Base-by-base conservation (phyloP, 2,329 filamentous ascomycete species). In the Scedosporium dehoogii region DNA sequence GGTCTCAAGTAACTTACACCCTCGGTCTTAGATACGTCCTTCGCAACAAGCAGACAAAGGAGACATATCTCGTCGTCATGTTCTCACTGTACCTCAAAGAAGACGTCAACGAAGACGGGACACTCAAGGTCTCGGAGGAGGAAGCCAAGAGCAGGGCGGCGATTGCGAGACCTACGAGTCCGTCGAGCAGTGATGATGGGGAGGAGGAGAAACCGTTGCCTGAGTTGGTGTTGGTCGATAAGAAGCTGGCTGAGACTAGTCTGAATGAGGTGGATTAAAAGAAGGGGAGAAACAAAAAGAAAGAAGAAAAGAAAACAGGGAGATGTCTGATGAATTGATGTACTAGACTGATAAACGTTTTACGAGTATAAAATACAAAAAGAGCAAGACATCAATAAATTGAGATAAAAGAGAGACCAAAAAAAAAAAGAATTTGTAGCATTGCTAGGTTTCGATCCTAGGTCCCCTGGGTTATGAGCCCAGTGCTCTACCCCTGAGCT, bases 21-120 rank as follows among this genome's bases (percentile, higher is more conserved):
- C 5, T 18, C 14, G 44, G 16, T 2, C 18, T 12, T 21, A 61
- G 59, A 42, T 61, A 97, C 75, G 91, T 96, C 63, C 82, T 97
- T 70, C 93, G 92, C 71, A 90, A 97, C 74, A 85, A 85, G 64
- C 74, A 79, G 23, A 93, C 90, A 0, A 84, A 84, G 58, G 83
- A 90, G 41, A 82, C 90, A 16, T 90, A 96, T 68, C 85, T 96
- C 33, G 90, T 93, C 56, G 79, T 97, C 16, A 75, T 91, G 4
- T 93, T 97, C 72, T 88, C 87, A 18, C 78, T 97, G 3, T 81
- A 94, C 64, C 82, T 87, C 7, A 86, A 84, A 62, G 86, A 90
- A 57, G 80, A 88, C 65, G 76, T 87, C 41, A 80, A 84, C 66
- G 81, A 85, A 64, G 78, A 85, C 59, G 84, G 83, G 1, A 78